These are phyloP conservation scores for Hysterium pulicare DNA, from an alignment of 2,329 filamentous ascomycete genomes.

Conservation along the genomic window DNA sequence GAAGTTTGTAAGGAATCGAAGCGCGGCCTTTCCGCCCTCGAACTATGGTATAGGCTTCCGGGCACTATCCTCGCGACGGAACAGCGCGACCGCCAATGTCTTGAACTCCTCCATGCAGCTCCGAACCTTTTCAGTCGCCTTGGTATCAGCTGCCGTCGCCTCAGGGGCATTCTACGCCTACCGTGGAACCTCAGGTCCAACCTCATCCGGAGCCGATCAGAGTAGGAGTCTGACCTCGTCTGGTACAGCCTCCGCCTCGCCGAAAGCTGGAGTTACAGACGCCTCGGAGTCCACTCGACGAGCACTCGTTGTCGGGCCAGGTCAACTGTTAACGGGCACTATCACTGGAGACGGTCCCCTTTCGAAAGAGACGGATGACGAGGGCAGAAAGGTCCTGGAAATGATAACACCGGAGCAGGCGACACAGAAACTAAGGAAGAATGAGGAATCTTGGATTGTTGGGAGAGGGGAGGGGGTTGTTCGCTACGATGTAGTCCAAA, in stretches of 20 bases:
- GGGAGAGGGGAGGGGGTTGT: constrained; percentile 87
- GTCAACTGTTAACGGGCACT: constrained; percentile 83
- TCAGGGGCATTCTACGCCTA: constrained; percentile 76
- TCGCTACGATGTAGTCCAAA: constrained; percentile 89
- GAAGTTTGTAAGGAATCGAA: constrained; percentile 53
- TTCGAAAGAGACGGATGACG: constrained; percentile 81
- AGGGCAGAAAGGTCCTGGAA: constrained; percentile 81
- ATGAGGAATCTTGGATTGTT: constrained; percentile 88
- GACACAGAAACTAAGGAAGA: constrained; percentile 80
- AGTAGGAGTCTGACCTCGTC: constrained; percentile 31
- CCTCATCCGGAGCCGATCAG: constrained; percentile 20
- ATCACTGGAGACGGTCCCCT: constrained; percentile 83
- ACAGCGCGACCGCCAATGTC: constrained; percentile 41
- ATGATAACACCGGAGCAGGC: constrained; percentile 97
- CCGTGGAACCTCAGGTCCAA: constrained; percentile 39
- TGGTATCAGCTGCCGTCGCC: constrained; percentile 66
- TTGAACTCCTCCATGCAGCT: constrained; percentile 72
- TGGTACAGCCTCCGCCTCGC: constrained; percentile 11
- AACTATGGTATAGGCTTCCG: constrained; percentile 48
- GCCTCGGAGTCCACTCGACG: constrained; percentile 55
- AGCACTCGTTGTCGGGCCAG: constrained; percentile 83
- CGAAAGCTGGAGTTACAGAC: constrained; percentile 27
- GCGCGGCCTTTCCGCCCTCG: constrained; percentile 29
- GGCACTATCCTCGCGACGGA: constrained; percentile 40
- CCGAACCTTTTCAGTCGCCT: constrained; percentile 63